Percentiles rank a stretch among this genome's conserved stretches.
Evolutionary conservation across 345 rosid species (phyloP).

Genomic region (Citrus sp.): DNA sequence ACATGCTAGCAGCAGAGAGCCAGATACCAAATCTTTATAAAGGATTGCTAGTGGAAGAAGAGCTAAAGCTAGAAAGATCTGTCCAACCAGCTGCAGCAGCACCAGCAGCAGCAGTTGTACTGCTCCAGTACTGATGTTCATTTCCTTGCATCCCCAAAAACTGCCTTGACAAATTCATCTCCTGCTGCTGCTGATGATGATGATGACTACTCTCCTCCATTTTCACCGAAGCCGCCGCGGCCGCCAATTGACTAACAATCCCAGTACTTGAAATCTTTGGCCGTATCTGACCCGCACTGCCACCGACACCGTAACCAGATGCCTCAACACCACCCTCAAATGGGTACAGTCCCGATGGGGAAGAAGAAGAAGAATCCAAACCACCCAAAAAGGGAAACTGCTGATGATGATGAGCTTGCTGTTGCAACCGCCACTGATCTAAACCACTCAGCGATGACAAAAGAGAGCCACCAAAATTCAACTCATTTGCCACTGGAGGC

Average conservation of each 20-base stretch:
- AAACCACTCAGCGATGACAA: conserved; percentile 31
- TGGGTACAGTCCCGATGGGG: conserved; percentile 35
- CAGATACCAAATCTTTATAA: conserved; percentile 13
- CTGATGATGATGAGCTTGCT: conserved; percentile 33
- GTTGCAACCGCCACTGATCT: conserved; percentile 55
- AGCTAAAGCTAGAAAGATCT: conserved; percentile 57
- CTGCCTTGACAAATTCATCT: conserved; percentile 50
- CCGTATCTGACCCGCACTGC: conserved; percentile 30
- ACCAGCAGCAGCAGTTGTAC: conserved; percentile 4
- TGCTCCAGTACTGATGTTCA: conserved; percentile 40
- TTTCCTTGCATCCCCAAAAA: conserved; percentile 41
- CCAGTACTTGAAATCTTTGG: conserved; percentile 32
- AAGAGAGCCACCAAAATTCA: conserved; percentile 25
- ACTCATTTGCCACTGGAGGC: conserved; percentile 28
- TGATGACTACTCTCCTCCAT: conserved; percentile 40
- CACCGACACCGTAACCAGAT: conserved; percentile 25
- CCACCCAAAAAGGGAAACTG: conserved; percentile 50
- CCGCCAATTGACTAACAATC: conserved; percentile 19
- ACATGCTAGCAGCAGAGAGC: background rate
- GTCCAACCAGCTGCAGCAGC: conserved; percentile 38
- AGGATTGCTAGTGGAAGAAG: conserved; percentile 52
- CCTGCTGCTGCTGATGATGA: conserved; percentile 12
- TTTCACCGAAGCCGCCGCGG: conserved; percentile 45
- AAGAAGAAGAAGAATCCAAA: conserved; percentile 41
- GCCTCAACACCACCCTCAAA: conserved; percentile 43